Conservation (phyloP, 441 rosid genomes). For the Erodium texanum region DNA sequence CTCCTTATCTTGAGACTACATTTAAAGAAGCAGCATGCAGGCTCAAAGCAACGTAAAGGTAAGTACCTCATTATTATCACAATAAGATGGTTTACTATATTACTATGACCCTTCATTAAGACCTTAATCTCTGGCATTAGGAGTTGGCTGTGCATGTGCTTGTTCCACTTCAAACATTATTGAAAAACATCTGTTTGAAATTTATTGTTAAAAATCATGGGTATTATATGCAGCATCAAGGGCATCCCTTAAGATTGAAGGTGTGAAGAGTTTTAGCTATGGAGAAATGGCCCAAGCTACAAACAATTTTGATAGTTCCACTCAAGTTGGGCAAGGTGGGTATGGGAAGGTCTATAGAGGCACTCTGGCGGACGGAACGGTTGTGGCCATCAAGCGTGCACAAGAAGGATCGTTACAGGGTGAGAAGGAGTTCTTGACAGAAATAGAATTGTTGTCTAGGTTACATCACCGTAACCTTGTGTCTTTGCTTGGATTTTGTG, state of each 20-base stretch:
- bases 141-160: no score
- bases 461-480: slow-evolving; percentile 92
- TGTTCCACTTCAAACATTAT: no score
- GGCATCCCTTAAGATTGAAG: slow-evolving; percentile 64
- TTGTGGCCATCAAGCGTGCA: slow-evolving; percentile 89
- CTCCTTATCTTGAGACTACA: slow-evolving; percentile 49
- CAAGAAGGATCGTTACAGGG: slow-evolving; percentile 90
- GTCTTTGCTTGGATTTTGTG: slow-evolving; percentile 81
- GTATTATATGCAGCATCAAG: slow-evolving; percentile 40
- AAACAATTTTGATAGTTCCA: slow-evolving; percentile 49
- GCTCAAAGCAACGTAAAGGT: slow-evolving; percentile 50
- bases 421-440: slow-evolving; percentile 84
- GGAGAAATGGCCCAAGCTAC: slow-evolving; percentile 73
- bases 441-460: slow-evolving; percentile 75
- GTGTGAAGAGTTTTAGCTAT: slow-evolving; percentile 71
- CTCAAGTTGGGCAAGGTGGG: slow-evolving; percentile 91
- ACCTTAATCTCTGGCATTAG: no score
- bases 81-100: background rate
- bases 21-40: slow-evolving; percentile 30
- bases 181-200: background rate
- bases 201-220: slow-evolving; percentile 15
- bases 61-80: slow-evolving; percentile 25
- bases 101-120: background rate
- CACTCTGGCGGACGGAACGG: slow-evolving; percentile 45
- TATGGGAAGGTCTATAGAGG: slow-evolving; percentile 91